Evolutionary conservation across 371 early-diverging fungal genomes (phyloP).

Genomic region (Lichtheimia ramosa): DNA sequence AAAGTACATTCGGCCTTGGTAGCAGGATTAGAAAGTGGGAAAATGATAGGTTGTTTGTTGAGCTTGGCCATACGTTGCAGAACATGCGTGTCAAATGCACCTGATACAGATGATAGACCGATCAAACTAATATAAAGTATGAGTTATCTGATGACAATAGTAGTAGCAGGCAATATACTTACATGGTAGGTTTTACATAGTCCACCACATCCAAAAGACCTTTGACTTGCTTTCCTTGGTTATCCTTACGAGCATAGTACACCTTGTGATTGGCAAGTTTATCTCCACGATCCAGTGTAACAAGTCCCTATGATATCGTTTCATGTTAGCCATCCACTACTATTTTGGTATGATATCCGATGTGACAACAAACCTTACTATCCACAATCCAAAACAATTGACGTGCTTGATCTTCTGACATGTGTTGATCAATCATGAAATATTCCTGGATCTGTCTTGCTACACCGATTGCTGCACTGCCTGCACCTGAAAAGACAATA

Average conservation of each 20-base stretch:
- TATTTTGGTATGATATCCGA: too few relatives aligned
- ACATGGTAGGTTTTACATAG: constrained; percentile 71
- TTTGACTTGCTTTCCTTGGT: constrained; percentile 70
- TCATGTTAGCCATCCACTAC: too few relatives aligned
- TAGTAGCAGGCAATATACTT: constrained; percentile 6
- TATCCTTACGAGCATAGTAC: constrained; percentile 79
- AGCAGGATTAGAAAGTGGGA: constrained; percentile 91
- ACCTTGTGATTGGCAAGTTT: constrained; percentile 79
- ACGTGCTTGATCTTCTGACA: constrained; percentile 75
- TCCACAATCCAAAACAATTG: constrained; percentile 86
- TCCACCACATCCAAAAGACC: constrained; percentile 70
- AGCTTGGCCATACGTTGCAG: constrained; percentile 67
- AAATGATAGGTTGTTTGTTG: constrained; percentile 85
- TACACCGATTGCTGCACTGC: constrained; percentile 89
- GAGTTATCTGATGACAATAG: too few relatives aligned
- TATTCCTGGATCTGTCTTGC: constrained; percentile 82
- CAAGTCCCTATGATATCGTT: constrained; percentile 52
- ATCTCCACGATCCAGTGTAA: constrained; percentile 87
- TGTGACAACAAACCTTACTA: constrained; percentile 48
- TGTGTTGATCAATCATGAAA: constrained; percentile 64
- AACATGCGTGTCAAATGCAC: constrained; percentile 67
- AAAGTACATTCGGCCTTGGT: constrained; percentile 92
- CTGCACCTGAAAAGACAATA: constrained; percentile 88
- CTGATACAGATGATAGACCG: constrained; percentile 78
- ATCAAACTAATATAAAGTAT: constrained; percentile 62